phyloP scores from a whole-genome alignment of 1,284 basidiomycete genomes.

The Microbotryum lychnidis-dioicae region DNA sequence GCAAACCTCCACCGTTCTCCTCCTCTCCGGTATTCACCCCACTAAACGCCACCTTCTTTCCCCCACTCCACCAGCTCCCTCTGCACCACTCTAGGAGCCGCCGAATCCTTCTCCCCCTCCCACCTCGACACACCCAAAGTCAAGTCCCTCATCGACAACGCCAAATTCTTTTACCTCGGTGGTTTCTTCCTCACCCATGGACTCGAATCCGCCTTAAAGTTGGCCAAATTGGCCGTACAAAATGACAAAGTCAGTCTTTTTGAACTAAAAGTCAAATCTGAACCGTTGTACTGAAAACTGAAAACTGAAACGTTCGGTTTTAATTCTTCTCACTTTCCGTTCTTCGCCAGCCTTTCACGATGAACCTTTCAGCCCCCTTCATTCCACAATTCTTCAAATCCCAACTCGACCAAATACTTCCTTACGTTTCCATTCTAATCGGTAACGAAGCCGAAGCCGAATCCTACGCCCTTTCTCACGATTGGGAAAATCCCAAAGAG shows the following conservation, averaged over 20 bases:
- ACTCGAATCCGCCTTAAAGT: conserved; percentile 59
- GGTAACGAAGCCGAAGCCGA: conserved; percentile 93
- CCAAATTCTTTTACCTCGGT: conserved; percentile 87
- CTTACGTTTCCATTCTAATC: conserved; percentile 77
- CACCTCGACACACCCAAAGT: conserved; percentile 74
- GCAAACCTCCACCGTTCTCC: too few species aligned
- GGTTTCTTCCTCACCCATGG: conserved; percentile 98
- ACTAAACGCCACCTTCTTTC: background rate
- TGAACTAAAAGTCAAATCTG: too few species aligned
- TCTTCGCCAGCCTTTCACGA: conserved; percentile 77
- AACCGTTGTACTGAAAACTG: too few species aligned
- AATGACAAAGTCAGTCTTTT: conserved; percentile 56
- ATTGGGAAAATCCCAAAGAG: conserved; percentile 51
- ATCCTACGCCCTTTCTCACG: conserved; percentile 66
- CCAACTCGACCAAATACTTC: conserved; percentile 69
- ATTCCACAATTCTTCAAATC: conserved; percentile 88
- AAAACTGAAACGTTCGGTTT: too few species aligned
- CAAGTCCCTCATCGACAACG: conserved; percentile 65
- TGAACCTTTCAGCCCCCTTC: conserved; percentile 97
- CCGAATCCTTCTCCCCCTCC: conserved; percentile 75
- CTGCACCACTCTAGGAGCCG: conserved; percentile 80
- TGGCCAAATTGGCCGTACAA: conserved; percentile 72
- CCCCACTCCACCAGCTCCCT: conserved; percentile 54
- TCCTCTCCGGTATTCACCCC: too few species aligned
- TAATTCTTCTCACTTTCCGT: too few species aligned